These are phyloP conservation scores for Biscogniauxia marginata DNA, from an alignment of 2,329 filamentous ascomycete species.

Conservation along the genomic window DNA sequence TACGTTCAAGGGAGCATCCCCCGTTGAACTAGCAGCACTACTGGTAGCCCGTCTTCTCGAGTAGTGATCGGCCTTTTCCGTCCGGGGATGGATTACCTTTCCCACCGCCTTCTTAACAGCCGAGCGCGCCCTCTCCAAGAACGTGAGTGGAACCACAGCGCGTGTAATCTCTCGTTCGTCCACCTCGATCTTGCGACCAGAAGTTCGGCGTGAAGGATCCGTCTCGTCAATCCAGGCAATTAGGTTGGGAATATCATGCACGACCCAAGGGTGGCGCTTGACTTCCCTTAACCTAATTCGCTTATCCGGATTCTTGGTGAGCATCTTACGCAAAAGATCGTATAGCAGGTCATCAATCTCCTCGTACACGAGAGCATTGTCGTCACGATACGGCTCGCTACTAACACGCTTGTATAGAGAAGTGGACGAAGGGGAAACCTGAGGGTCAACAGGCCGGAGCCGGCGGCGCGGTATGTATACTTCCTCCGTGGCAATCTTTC, in stretches of 20 bases:
- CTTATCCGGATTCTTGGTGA: slow-evolving; percentile 85
- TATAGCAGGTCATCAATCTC: slow-evolving; percentile 76
- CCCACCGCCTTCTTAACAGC: slow-evolving; percentile 68
- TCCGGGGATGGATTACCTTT: slow-evolving; percentile 61
- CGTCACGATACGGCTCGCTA: slow-evolving; percentile 67
- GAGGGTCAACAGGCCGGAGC: slow-evolving; percentile 70
- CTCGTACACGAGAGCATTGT: slow-evolving; percentile 81
- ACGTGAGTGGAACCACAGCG: slow-evolving; percentile 85
- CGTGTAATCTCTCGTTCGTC: slow-evolving; percentile 86
- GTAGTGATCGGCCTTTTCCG: slow-evolving; percentile 55
- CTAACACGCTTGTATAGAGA: slow-evolving; percentile 58
- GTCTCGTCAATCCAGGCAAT: slow-evolving; percentile 90
- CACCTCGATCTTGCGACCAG: slow-evolving; percentile 86
- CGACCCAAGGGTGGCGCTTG: slow-evolving; percentile 90
- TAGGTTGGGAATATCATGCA: slow-evolving; percentile 72
- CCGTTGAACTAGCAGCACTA: slow-evolving; percentile 63
- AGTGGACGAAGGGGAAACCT: slow-evolving; percentile 53
- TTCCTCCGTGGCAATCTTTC: slow-evolving; percentile 87
- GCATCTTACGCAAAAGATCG: slow-evolving; percentile 75
- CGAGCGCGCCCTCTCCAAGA: slow-evolving; percentile 81
- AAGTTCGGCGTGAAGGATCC: slow-evolving; percentile 74
- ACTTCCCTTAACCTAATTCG: slow-evolving; percentile 89
- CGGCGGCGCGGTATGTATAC: slow-evolving; percentile 82
- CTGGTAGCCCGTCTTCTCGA: slow-evolving; percentile 58
- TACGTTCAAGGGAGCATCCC: slow-evolving; percentile 48